phyloP scores from a whole-genome alignment of 2,329 filamentous ascomycete genomes.

The Blastomyces gilchristii region DNA sequence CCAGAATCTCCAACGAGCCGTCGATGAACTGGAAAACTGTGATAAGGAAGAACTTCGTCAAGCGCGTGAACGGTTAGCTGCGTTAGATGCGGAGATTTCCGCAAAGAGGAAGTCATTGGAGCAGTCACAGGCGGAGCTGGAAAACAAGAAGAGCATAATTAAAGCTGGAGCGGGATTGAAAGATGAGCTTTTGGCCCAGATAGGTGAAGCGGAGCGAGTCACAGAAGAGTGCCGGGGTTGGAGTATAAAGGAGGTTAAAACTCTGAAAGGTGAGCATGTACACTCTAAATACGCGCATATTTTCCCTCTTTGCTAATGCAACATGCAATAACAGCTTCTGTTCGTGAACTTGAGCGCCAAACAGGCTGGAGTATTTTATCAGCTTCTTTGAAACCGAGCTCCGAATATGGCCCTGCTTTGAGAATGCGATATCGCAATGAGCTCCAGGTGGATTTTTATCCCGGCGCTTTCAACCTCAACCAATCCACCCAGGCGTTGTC shows the following conservation, averaged over 20 bases:
- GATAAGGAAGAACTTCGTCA: constrained; percentile 68
- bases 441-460: constrained; percentile 35
- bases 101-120: constrained; percentile 58
- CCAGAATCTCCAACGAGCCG: constrained; percentile 58
- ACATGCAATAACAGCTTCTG: constrained; percentile 23
- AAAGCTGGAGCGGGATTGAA: constrained; percentile 57
- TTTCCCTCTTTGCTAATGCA: constrained; percentile 10
- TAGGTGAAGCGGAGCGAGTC: constrained; percentile 69
- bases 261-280: constrained; percentile 56
- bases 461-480: constrained; percentile 26
- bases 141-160: constrained; percentile 56
- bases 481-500: neutral
- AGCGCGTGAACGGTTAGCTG: constrained; percentile 57
- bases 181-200: constrained; percentile 59
- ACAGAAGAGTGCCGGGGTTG: constrained; percentile 84
- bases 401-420: constrained; percentile 26
- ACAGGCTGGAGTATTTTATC: constrained; percentile 38
- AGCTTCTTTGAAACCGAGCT: constrained; percentile 23
- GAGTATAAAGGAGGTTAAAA: constrained; percentile 68
- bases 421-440: constrained; percentile 35
- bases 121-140: constrained; percentile 55
- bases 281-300: neutral
- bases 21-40: constrained; percentile 50
- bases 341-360: constrained; percentile 31
- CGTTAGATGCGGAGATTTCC: constrained; percentile 57